phyloP scores from a whole-genome alignment of 352 stramenopile genomes.

The Phytophthora hibernalis region DNA sequence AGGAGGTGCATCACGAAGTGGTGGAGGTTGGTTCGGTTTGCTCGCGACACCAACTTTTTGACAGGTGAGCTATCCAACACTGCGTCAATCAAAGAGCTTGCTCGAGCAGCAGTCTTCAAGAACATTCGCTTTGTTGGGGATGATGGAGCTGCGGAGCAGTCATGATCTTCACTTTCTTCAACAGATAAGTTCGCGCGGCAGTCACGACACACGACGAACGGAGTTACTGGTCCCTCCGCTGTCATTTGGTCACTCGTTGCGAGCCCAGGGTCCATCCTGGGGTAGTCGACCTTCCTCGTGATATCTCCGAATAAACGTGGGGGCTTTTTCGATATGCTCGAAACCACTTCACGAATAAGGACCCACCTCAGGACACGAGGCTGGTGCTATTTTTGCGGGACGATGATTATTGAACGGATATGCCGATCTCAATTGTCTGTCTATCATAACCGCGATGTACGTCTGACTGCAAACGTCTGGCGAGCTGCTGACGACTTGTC shows the following conservation, averaged over 20 bases:
- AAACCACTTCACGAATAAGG: slow-evolving; percentile 5
- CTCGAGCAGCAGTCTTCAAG: slow-evolving; percentile 31
- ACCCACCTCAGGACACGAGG: slow-evolving; percentile 6
- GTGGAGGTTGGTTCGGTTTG: slow-evolving; percentile 4
- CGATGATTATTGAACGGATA: not conserved
- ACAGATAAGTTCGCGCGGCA: slow-evolving; percentile 59
- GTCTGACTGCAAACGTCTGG: slow-evolving; percentile 1
- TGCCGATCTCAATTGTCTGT: not conserved
- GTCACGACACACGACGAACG: slow-evolving; percentile 59
- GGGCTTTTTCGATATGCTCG: slow-evolving; percentile 7
- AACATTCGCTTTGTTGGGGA: slow-evolving; percentile 33
- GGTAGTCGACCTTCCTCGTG: not conserved
- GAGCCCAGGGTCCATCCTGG: slow-evolving; percentile 59
- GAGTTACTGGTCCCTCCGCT: slow-evolving; percentile 3
- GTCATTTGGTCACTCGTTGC: slow-evolving; percentile 50
- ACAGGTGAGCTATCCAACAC: slow-evolving; percentile 37
- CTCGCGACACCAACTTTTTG: slow-evolving; percentile 2
- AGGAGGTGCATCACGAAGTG: not conserved
- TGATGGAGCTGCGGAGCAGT: slow-evolving; percentile 42
- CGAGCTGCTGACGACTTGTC: slow-evolving; percentile 5
- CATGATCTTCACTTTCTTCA: slow-evolving; percentile 72
- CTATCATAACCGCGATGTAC: slow-evolving; percentile 16
- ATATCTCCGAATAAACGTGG: not conserved
- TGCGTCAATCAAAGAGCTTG: slow-evolving; percentile 48
- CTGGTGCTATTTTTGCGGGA: slow-evolving; percentile 11